Evolutionary conservation across 768 basidiomycete genomes (phyloP).

Genomic region (Tulasnella sp.): DNA sequence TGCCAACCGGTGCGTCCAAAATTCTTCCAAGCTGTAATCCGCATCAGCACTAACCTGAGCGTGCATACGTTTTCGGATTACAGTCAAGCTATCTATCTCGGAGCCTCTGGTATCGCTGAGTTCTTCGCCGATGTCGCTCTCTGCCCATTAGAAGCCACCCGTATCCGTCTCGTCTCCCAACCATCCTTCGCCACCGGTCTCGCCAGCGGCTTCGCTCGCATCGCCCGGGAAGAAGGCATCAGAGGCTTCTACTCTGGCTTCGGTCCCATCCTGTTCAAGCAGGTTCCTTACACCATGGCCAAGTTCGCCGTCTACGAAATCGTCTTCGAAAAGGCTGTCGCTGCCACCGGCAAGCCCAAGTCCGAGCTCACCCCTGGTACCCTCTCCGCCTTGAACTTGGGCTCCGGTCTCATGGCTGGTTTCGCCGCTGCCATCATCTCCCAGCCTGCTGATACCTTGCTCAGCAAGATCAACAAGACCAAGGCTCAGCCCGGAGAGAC

Average conservation of each 20-base stretch:
- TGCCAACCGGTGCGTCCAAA: conserved; percentile 37
- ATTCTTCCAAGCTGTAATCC: background rate
- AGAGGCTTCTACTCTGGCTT: conserved; percentile 39
- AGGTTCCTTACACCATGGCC: conserved; percentile 99
- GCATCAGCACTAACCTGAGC: background rate
- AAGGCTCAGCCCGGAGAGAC: conserved; percentile 37
- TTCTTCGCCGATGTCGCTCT: conserved; percentile 94
- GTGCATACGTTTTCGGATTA: conserved; percentile 33
- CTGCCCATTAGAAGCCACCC: conserved; percentile 71
- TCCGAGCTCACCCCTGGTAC: conserved; percentile 51
- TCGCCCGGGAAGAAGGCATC: conserved; percentile 35
- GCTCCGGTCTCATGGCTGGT: conserved; percentile 90
- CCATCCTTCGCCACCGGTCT: conserved; percentile 37
- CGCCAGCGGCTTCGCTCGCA: conserved; percentile 33
- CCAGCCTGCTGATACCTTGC: conserved; percentile 89
- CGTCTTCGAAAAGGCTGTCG: conserved; percentile 51
- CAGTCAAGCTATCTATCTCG: conserved; percentile 89
- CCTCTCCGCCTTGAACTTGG: conserved; percentile 63
- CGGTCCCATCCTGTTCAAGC: conserved; percentile 40
- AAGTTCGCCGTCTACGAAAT: conserved; percentile 92
- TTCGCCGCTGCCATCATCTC: conserved; percentile 93
- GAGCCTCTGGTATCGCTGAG: conserved; percentile 88
- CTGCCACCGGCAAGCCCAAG: conserved; percentile 65
- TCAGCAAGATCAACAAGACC: conserved; percentile 89
- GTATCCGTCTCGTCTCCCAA: conserved; percentile 38